Percentiles rank a stretch among this genome's conserved stretches.
phyloP scores from a whole-genome alignment of 1,139 yeast species.

The Schwanniomyces etchellsii region DNA sequence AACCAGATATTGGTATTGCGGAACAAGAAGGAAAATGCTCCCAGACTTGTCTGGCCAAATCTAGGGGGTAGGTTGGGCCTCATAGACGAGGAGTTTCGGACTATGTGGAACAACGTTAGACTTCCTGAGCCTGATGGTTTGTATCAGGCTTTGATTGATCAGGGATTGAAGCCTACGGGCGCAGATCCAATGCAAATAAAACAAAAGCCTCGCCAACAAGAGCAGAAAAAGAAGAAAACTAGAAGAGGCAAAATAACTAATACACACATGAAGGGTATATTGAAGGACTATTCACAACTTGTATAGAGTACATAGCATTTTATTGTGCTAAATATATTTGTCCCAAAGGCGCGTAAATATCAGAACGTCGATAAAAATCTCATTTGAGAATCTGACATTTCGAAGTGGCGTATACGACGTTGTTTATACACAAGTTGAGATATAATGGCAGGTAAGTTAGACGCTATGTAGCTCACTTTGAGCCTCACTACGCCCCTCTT shows the following conservation, averaged over 20 bases:
- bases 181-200: constrained; percentile 90
- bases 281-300: constrained; percentile 69
- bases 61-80: constrained; percentile 67
- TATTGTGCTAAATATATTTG: background rate
- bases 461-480: too few relatives aligned
- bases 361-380: constrained; percentile 1
- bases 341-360: constrained; percentile 1
- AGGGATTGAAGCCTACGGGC: constrained; percentile 91
- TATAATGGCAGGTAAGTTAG: too few relatives aligned
- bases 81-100: constrained; percentile 77
- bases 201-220: constrained; percentile 55
- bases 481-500: too few relatives aligned
- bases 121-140: constrained; percentile 75
- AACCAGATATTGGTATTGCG: constrained; percentile 76
- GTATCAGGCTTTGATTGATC: constrained; percentile 71
- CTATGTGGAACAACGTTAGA: constrained; percentile 72
- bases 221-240: constrained; percentile 83
- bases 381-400: constrained; percentile 1
- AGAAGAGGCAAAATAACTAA: constrained; percentile 92
- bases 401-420: constrained; percentile 6
- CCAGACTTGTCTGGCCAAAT: constrained; percentile 90
- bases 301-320: constrained; percentile 14
- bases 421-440: too few relatives aligned
- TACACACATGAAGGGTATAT: constrained; percentile 91
- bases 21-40: constrained; percentile 88